These are phyloP conservation scores for Hericium alpestre DNA, from an alignment of 768 basidiomycete species.

Conservation along the genomic window DNA sequence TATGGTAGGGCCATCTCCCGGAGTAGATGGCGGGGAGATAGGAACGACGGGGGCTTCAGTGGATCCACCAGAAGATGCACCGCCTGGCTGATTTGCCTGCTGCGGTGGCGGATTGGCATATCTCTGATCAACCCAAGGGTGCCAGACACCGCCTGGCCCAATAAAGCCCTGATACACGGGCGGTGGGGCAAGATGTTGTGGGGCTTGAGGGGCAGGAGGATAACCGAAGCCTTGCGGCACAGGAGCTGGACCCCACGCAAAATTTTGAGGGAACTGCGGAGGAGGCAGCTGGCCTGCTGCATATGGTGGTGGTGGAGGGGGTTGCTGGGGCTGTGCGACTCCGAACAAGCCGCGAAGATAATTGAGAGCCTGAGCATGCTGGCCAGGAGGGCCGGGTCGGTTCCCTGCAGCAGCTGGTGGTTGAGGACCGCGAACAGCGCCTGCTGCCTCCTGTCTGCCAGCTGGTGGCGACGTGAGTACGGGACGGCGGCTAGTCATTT, in stretches of 20 bases:
- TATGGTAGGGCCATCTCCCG: conserved; percentile 7
- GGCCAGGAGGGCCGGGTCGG: conserved; percentile 23
- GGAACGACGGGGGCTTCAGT: neutral
- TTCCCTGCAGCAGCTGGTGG: conserved; percentile 22
- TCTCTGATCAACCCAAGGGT: conserved; percentile 8
- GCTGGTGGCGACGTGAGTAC: conserved; percentile 7
- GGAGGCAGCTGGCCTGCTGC: conserved; percentile 12
- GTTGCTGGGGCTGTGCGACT: conserved; percentile 11
- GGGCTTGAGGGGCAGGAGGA: conserved; percentile 17
- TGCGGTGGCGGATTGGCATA: conserved; percentile 5
- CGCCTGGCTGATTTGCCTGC: neutral
- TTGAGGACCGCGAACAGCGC: conserved; percentile 9
- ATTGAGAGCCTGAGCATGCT: conserved; percentile 23
- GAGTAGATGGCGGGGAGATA: neutral
- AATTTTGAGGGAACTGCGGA: conserved; percentile 40
- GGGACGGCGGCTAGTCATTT: conserved; percentile 11
- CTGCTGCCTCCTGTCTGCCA: conserved; percentile 8
- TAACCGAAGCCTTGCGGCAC: conserved; percentile 48
- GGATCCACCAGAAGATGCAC: neutral
- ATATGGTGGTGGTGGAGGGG: conserved; percentile 10
- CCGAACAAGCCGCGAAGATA: conserved; percentile 13
- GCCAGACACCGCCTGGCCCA: conserved; percentile 11
- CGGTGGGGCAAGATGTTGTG: conserved; percentile 10
- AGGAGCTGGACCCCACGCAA: conserved; percentile 46
- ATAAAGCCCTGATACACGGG: conserved; percentile 12